phyloP scores from a whole-genome alignment of 2,329 filamentous ascomycete genomes.

The Arthrobotrys pseudoclavata region DNA sequence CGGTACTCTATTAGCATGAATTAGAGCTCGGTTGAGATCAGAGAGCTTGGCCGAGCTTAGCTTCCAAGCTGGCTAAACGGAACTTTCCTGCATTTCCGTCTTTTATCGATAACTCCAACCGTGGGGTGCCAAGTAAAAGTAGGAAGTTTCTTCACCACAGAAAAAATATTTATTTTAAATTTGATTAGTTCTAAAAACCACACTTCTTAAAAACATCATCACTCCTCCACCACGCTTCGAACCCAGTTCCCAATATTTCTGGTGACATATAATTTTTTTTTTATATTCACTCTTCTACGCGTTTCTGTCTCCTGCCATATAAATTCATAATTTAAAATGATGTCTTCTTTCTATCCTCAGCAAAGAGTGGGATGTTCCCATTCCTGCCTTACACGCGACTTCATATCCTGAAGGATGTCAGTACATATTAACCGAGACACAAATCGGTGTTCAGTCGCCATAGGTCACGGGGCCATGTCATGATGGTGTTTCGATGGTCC shows the following conservation, averaged over 20 bases:
- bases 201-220: neutral
- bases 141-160: neutral
- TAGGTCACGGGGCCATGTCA: constrained; percentile 11
- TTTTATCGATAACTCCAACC: constrained; percentile 1
- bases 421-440: neutral
- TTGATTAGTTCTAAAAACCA: neutral
- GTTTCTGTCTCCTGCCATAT: neutral
- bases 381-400: neutral
- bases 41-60: constrained; percentile 25
- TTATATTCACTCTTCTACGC: no score
- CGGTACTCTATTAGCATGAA: neutral
- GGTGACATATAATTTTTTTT: no score
- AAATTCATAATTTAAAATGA: neutral
- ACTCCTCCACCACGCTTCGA: no score
- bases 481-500: constrained; percentile 8
- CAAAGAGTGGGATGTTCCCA: neutral
- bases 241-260: no score
- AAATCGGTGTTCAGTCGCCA: neutral
- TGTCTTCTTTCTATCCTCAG: neutral
- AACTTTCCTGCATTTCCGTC: constrained; percentile 22
- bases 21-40: neutral
- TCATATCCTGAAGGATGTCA: neutral
- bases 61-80: constrained; percentile 10
- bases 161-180: constrained; percentile 1
- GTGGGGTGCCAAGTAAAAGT: neutral